phyloP scores from a whole-genome alignment of 2,329 filamentous ascomycete genomes.

The Nigrospora oryzae region DNA sequence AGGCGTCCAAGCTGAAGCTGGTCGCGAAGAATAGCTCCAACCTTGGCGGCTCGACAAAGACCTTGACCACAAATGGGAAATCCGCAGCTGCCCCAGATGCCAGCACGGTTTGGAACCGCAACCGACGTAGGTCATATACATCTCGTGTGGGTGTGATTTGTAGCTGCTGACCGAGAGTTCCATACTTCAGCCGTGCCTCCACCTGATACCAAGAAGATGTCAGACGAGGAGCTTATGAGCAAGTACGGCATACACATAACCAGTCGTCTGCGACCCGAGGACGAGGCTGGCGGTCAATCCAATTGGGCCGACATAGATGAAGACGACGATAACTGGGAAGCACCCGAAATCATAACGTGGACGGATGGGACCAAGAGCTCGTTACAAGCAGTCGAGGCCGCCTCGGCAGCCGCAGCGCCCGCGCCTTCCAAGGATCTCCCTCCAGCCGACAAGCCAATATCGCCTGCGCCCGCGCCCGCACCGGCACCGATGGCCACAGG shows the following conservation, averaged over 20 bases:
- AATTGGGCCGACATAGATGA: conserved; percentile 91
- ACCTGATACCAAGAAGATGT: conserved; percentile 72
- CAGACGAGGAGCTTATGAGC: conserved; percentile 76
- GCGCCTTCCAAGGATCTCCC: conserved; percentile 15
- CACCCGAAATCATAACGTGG: conserved; percentile 78
- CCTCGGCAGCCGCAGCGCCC: conserved; percentile 18
- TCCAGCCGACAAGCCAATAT: conserved; percentile 32
- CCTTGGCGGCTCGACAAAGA: conserved; percentile 41
- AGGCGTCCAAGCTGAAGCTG: conserved; percentile 58
- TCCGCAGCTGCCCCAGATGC: conserved; percentile 56
- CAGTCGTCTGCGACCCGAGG: conserved; percentile 67
- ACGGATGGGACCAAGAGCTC: conserved; percentile 80
- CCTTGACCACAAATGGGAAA: conserved; percentile 47
- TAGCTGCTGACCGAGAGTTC: neutral
- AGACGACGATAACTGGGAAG: conserved; percentile 66
- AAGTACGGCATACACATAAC: conserved; percentile 83
- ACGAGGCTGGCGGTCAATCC: conserved; percentile 64
- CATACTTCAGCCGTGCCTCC: conserved; percentile 43
- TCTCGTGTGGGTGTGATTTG: neutral
- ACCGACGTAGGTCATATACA: conserved; percentile 53
- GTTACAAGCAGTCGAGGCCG: conserved; percentile 51
- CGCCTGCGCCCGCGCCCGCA: conserved; percentile 30
- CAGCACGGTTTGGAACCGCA: conserved; percentile 82
- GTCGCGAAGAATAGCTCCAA: conserved; percentile 66
- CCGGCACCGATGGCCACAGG: no score